Conservation (phyloP, 2,329 filamentous ascomycete genomes). For the Periconia digitata region DNA sequence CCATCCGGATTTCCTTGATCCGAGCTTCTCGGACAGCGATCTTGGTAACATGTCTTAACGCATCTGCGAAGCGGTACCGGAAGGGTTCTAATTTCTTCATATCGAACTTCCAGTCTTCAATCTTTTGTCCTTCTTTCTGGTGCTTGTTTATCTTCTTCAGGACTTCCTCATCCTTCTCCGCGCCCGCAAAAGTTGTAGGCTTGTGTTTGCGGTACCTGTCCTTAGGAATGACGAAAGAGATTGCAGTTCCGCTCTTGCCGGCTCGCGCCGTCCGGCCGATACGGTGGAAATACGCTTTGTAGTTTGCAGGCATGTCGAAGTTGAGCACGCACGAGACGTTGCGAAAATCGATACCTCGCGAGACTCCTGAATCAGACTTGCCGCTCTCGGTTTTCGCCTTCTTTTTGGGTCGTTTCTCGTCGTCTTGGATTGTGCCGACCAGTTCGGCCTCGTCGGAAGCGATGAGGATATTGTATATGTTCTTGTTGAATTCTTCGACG, state of each 20-base stretch:
- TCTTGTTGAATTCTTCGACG: constrained; percentile 95
- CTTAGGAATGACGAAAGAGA: constrained; percentile 90
- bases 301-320: constrained; percentile 87
- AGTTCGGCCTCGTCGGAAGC: constrained; percentile 91
- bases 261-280: constrained; percentile 92
- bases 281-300: constrained; percentile 94
- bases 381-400: constrained; percentile 66
- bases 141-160: constrained; percentile 77
- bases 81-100: constrained; percentile 93
- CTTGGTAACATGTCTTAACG: constrained; percentile 83
- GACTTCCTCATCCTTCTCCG: constrained; percentile 67
- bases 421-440: constrained; percentile 57
- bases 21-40: constrained; percentile 89
- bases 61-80: constrained; percentile 85
- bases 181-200: constrained; percentile 73
- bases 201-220: constrained; percentile 86
- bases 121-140: constrained; percentile 78
- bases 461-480: constrained; percentile 97
- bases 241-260: constrained; percentile 86
- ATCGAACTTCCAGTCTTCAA: constrained; percentile 92
- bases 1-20: constrained; percentile 81
- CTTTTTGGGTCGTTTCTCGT: constrained; percentile 44
- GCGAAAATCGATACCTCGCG: constrained; percentile 93
- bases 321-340: constrained; percentile 84
- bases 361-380: constrained; percentile 92